phyloP scores from a whole-genome alignment of 805 yeast genomes.

The Yarrowia sp. region DNA sequence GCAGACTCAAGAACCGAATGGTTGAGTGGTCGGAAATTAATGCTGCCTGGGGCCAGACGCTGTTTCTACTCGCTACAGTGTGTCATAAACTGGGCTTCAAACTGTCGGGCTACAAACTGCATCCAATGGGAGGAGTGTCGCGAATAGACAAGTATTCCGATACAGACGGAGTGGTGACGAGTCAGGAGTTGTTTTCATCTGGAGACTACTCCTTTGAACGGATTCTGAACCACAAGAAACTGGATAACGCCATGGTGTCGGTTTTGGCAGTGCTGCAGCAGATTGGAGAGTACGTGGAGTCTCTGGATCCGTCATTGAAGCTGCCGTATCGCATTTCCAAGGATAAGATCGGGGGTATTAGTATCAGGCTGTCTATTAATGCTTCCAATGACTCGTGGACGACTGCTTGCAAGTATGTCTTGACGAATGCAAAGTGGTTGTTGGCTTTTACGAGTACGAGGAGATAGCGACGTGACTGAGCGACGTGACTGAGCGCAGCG shows the following conservation, averaged over 20 bases:
- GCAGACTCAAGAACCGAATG: conserved; percentile 53
- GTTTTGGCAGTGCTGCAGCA: conserved; percentile 58
- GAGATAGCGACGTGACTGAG: background rate
- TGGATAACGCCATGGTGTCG: conserved; percentile 80
- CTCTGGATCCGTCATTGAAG: conserved; percentile 52
- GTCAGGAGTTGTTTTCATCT: conserved; percentile 57
- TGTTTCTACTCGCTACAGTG: conserved; percentile 64
- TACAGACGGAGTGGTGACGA: conserved; percentile 34
- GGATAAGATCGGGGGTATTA: conserved; percentile 72
- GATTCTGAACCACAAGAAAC: conserved; percentile 64
- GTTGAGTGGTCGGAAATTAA: conserved; percentile 90
- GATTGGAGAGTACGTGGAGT: conserved; percentile 46
- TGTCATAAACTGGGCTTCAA: conserved; percentile 53
- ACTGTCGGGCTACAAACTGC: conserved; percentile 57
- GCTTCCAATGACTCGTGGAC: conserved; percentile 81
- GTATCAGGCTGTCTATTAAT: conserved; percentile 64
- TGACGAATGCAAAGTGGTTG: conserved; percentile 82
- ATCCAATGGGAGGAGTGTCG: conserved; percentile 84
- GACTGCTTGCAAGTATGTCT: conserved; percentile 73
- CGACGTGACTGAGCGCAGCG: background rate
- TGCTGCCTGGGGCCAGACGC: conserved; percentile 84
- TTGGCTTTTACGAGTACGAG: conserved; percentile 59
- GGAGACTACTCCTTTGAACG: conserved; percentile 73
- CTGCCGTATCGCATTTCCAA: conserved; percentile 70
- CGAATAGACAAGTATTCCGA: conserved; percentile 53